Evolutionary conservation across 2,329 filamentous ascomycete species (phyloP), one percentile per base, ranked within the genome.

Genomic region (Curvularia hawaiiensis): DNA sequence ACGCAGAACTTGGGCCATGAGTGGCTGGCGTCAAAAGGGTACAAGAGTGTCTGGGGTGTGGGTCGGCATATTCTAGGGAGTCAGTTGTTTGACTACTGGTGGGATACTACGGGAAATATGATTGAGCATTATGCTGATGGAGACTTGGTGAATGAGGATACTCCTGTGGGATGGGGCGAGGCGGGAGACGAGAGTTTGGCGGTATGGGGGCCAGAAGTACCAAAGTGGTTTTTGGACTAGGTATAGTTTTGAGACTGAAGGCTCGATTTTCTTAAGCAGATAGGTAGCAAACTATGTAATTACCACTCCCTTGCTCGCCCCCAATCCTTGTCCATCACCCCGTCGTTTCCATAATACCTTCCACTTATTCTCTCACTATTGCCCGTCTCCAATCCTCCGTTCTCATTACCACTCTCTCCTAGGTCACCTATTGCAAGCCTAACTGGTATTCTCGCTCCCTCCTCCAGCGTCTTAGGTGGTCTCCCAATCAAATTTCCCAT

Each of bases 71-170:
- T 90, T 22, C 79, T 90, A 65, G 88, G 88, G 4, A 86, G 83
- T 61, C 88, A 90, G 75, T 85, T 91, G 50, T 91, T 91, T 64
- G 88, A 90, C 68, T 90, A 90, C 72, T 90, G 87, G 87, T 87
- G 84, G 67, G 87, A 90, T 73, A 83, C 84, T 0, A 81, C 79
- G 3, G 79, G 80, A 0, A 87, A 88, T 68, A 88, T 89, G 73
- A 77, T 89, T 67, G 87, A 89, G 75, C 87, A 90, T 72, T 91
- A 90, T 65, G 85, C 87, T 16, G 88, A 90, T 70, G 88, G 88
- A 1, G 88, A 91, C 74, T 65, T 88, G 62, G 81, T 90, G 2
- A 86, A 86, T 62, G 78, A 84, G 58, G 79, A 84, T 59, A 82
- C 79, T 18, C 80, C 84, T 40, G 82, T 79, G 5, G 72, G 69